Percentiles rank a stretch among this genome's conserved stretches.
These are phyloP conservation scores for Fomes fomentarius DNA, from an alignment of 1,284 basidiomycete genomes.

Conservation along the genomic window DNA sequence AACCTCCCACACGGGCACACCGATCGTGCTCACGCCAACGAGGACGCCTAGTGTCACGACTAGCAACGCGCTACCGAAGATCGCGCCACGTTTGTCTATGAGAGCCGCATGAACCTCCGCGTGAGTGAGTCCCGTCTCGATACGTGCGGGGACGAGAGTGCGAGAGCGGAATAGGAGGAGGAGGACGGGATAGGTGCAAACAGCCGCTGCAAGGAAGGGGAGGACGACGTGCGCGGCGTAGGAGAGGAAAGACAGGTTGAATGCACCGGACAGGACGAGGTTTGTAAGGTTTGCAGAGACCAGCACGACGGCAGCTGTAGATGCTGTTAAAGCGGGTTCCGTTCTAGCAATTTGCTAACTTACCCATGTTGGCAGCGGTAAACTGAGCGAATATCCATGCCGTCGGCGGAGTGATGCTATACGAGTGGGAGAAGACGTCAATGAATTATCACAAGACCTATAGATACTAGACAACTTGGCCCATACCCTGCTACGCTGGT, in stretches of 20 bases:
- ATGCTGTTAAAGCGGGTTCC: too few species aligned
- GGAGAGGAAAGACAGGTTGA: slow-evolving; percentile 41
- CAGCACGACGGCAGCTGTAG: slow-evolving; percentile 41
- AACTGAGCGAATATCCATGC: slow-evolving; percentile 76
- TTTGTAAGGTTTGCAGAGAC: slow-evolving; percentile 76
- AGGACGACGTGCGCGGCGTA: slow-evolving; percentile 71
- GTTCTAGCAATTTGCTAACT: slow-evolving; percentile 27
- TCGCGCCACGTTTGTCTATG: slow-evolving; percentile 39
- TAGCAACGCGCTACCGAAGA: slow-evolving; percentile 44
- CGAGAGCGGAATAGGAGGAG: slow-evolving; percentile 53
- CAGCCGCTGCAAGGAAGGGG: slow-evolving; percentile 68
- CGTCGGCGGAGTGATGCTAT: slow-evolving; percentile 54
- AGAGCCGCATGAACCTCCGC: slow-evolving; percentile 38
- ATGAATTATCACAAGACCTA: neutral
- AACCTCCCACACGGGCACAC: slow-evolving; percentile 72
- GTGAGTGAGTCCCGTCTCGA: slow-evolving; percentile 48
- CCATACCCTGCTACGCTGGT: slow-evolving; percentile 65
- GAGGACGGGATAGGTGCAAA: slow-evolving; percentile 57
- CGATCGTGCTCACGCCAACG: slow-evolving; percentile 56
- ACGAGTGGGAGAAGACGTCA: neutral
- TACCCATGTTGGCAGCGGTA: slow-evolving; percentile 80
- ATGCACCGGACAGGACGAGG: slow-evolving; percentile 66
- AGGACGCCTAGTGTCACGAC: slow-evolving; percentile 54
- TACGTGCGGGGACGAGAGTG: slow-evolving; percentile 51
- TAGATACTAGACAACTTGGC: too few species aligned